These are phyloP conservation scores for Hemisphaericaspora xylanilytica DNA, from an alignment of 1,139 yeast genomes.

Conservation along the genomic window DNA sequence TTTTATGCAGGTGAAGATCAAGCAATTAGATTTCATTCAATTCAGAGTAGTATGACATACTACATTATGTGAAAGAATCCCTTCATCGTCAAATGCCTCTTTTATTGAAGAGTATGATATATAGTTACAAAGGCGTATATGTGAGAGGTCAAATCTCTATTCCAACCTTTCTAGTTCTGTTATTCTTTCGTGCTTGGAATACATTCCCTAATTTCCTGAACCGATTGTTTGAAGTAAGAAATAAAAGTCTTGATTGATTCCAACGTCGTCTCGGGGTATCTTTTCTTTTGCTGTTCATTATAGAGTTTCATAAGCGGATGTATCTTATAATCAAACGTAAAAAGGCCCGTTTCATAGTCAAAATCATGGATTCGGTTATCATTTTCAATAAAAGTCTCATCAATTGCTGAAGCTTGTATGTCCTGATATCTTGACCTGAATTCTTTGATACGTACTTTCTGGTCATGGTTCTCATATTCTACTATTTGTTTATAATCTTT, in stretches of 20 bases:
- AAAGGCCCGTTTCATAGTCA: slow-evolving; percentile 22
- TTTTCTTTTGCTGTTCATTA: slow-evolving; percentile 3
- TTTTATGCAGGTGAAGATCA: too few relatives aligned
- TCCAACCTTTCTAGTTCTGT: too few relatives aligned
- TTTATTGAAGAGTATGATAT: too few relatives aligned
- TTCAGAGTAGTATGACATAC: too few relatives aligned
- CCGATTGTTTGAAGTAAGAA: slow-evolving; percentile 11
- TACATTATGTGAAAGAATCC: too few relatives aligned
- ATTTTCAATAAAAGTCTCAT: slow-evolving; percentile 3
- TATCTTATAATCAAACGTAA: slow-evolving; percentile 21
- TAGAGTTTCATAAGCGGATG: slow-evolving; percentile 6
- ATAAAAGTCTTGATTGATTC: slow-evolving; percentile 3
- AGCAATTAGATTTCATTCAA: too few relatives aligned
- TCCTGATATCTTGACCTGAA: slow-evolving; percentile 9
- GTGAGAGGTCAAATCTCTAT: too few relatives aligned
- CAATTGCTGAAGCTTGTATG: neutral
- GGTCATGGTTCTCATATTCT: slow-evolving; percentile 14
- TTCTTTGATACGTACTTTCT: slow-evolving; percentile 12
- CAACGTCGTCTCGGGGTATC: neutral
- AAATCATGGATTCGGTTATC: slow-evolving; percentile 14
- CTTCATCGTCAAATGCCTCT: too few relatives aligned
- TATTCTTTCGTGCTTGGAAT: too few relatives aligned
- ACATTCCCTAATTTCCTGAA: slow-evolving; percentile 10
- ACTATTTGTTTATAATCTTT: slow-evolving; percentile 8
- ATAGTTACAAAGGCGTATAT: too few relatives aligned